These are phyloP conservation scores for Septoria linicola DNA, from an alignment of 2,329 filamentous ascomycete genomes.

Conservation along the genomic window DNA sequence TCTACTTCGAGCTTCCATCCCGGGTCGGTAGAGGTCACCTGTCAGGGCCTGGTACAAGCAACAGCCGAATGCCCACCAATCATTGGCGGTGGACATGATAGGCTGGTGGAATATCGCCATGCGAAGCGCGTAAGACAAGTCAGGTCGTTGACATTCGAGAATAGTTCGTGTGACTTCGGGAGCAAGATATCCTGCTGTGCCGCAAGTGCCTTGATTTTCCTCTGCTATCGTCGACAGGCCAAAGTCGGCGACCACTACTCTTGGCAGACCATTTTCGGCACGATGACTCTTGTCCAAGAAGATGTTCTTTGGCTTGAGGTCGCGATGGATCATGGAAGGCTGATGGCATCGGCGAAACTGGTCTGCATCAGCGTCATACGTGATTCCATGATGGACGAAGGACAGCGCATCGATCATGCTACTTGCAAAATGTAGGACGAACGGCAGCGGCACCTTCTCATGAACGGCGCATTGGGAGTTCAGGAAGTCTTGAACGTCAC, in stretches of 20 bases:
- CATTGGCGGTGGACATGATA: slow-evolving; percentile 14
- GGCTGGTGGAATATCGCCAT: neutral
- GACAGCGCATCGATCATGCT: slow-evolving; percentile 26
- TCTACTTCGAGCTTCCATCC: slow-evolving; percentile 3
- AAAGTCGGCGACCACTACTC: slow-evolving; percentile 16
- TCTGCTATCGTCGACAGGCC: slow-evolving; percentile 6
- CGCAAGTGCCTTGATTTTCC: neutral
- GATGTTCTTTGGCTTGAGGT: slow-evolving; percentile 16
- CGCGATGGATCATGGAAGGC: slow-evolving; percentile 7
- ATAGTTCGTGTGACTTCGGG: neutral
- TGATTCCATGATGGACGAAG: slow-evolving; percentile 26
- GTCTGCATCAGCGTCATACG: neutral
- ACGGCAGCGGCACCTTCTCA: slow-evolving; percentile 15
- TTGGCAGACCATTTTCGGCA: slow-evolving; percentile 1
- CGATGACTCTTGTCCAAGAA: slow-evolving; percentile 6
- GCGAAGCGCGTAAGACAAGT: too few species aligned
- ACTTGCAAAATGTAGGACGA: slow-evolving; percentile 27
- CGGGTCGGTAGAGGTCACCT: neutral
- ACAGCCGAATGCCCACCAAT: slow-evolving; percentile 25
- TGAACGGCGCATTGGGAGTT: neutral
- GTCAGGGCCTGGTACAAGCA: slow-evolving; percentile 20
- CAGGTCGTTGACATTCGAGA: neutral
- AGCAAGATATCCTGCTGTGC: slow-evolving; percentile 10
- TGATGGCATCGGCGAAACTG: neutral
- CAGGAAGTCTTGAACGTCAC: slow-evolving; percentile 24